Base-by-base conservation (phyloP, 202 grass and related monocot genomes). In the Miscanthus sacchariflorus region DNA sequence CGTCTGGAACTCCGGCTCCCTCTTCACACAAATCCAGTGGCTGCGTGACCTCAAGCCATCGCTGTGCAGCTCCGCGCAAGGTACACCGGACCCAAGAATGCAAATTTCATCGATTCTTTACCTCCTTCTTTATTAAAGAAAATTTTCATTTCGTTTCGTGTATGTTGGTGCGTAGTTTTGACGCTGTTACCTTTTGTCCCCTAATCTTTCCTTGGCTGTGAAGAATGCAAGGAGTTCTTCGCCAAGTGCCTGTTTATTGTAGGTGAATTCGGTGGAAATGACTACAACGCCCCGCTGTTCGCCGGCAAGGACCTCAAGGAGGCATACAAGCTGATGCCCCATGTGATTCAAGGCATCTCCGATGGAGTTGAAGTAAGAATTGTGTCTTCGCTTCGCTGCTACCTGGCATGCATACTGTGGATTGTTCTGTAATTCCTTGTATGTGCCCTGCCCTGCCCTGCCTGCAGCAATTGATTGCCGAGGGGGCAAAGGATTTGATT, bases 11-110 rank as follows among this genome's bases (percentile, higher is more conserved):
- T 92, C 93, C 5, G 93, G 91, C 9, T 95, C 93, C 14, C 86
- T 98, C 74, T 87, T 91, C 90, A 95, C 90, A 9, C 95, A 98
- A 87, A 86, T 98, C 56, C 86, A 93, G 86, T 98, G 91, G 95
- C 68, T 98, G 28, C 86, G 94, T 18, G 90, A 98, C 49, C 88
- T 98, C 81, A 95, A 93, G 39, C 93, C 91, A 27, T 93, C 91
- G 4, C 72, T 98, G 35, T 95, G 95, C 81, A 77, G 36, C 86
- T 89, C 91, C 43, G 56, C 88, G 30, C 86, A 92, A 91, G 93
- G 95, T 93, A 84, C 38, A 59, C 7, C 6, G 9, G 8, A 83
- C 3, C 33, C 18, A 25, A 61, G 2, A 54, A 12, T 63, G 12
- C 56, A n/a, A 80, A 25, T 50, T 59, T 59, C 36, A 11, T 6